Evolutionary conservation across 148 eudicot species (phyloP).

Genomic region (Gaultheria prostrata): DNA sequence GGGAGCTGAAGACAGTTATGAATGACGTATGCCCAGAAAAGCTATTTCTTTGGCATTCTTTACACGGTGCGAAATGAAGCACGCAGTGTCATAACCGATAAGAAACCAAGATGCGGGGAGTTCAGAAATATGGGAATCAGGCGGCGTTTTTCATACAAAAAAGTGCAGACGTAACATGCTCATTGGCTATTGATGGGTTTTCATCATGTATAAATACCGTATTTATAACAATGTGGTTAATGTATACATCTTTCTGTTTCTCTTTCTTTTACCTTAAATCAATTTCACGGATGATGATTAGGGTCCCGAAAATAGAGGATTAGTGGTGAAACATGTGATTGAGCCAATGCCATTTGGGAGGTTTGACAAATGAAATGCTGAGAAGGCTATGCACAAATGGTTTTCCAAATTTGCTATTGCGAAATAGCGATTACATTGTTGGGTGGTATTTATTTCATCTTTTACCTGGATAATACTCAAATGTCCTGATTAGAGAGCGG

Average conservation of each 20-base stretch:
- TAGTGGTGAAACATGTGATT: neutral
- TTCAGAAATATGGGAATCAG: conserved; percentile 16
- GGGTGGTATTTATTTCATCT: neutral
- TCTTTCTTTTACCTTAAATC: neutral
- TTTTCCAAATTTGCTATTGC: neutral
- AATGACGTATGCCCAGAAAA: conserved; percentile 57
- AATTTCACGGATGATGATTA: neutral
- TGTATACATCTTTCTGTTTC: neutral
- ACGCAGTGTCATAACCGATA: neutral
- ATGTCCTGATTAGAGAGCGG: neutral
- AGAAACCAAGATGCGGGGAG: neutral
- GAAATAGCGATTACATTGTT: neutral
- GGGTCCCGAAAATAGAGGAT: neutral
- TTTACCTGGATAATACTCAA: neutral
- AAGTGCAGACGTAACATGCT: neutral
- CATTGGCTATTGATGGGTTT: conserved; percentile 3
- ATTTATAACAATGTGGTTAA: neutral
- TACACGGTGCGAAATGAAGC: conserved; percentile 5
- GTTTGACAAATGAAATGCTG: neutral
- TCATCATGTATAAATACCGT: neutral
- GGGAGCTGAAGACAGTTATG: conserved; percentile 38
- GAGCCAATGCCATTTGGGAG: neutral
- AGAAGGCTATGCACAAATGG: neutral
- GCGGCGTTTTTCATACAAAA: neutral
- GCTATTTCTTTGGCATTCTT: conserved; percentile 51